Evolutionary conservation across 2,329 filamentous ascomycete genomes (phyloP).

Genomic region (Fonsecaea erecta): DNA sequence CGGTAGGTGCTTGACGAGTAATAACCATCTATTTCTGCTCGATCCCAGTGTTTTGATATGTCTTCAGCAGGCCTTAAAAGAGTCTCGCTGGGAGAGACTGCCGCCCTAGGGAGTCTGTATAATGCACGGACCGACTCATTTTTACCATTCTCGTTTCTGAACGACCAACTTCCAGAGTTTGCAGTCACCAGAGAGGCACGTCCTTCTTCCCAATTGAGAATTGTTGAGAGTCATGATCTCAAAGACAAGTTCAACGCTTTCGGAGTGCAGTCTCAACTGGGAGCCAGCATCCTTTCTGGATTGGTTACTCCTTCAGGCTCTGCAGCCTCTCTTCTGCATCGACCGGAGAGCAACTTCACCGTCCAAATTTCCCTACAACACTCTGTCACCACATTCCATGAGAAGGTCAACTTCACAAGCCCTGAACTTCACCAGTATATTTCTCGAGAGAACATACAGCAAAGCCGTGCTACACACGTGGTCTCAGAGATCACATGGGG

Average conservation of each 20-base stretch:
- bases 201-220: not conserved
- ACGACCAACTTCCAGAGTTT: conserved; percentile 13
- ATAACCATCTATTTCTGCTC: not conserved
- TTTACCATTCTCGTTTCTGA: conserved; percentile 23
- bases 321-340: conserved; percentile 26
- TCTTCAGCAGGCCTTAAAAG: not conserved
- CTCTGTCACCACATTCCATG: conserved; percentile 25
- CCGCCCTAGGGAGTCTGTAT: conserved; percentile 33
- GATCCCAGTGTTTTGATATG: not conserved
- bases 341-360: conserved; percentile 14
- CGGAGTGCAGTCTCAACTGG: conserved; percentile 28
- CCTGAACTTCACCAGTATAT: conserved; percentile 13
- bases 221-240: conserved; percentile 22
- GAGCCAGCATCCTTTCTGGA: conserved; percentile 34
- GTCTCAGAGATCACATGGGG: conserved; percentile 35
- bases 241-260: conserved; percentile 31
- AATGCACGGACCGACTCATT: conserved; percentile 35
- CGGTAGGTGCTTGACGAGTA: not conserved
- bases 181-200: conserved; percentile 13
- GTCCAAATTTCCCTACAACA: conserved; percentile 29
- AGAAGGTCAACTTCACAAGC: conserved; percentile 28
- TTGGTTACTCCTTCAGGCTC: conserved; percentile 26
- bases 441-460: conserved; percentile 8
- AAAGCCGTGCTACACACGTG: conserved; percentile 30
- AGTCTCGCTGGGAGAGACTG: conserved; percentile 33